These are phyloP conservation scores for Candida silvicultrix DNA, from an alignment of 805 yeast genomes.

Conservation along the genomic window DNA sequence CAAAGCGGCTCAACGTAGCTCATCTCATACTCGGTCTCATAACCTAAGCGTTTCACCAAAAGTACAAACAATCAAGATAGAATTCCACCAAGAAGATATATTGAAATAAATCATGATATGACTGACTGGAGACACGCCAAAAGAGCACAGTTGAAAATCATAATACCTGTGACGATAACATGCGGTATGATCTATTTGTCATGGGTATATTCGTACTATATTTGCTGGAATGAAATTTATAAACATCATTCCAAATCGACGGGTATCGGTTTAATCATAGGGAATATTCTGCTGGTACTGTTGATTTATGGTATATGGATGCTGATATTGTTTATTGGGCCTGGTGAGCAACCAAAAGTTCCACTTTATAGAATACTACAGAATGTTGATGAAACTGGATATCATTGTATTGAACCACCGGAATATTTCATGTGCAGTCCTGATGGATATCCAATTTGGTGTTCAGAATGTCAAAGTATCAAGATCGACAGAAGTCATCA, in stretches of 20 bases:
- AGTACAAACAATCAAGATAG: no score
- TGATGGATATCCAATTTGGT: slow-evolving; percentile 74
- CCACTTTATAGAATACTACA: slow-evolving; percentile 29
- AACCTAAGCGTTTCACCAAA: background rate
- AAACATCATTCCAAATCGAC: slow-evolving; percentile 20
- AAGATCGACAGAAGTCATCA: slow-evolving; percentile 71
- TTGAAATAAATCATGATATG: background rate
- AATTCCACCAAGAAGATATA: no score
- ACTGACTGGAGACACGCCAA: background rate
- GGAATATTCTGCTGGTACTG: slow-evolving; percentile 22
- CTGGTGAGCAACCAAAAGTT: slow-evolving; percentile 42
- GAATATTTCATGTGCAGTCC: slow-evolving; percentile 58
- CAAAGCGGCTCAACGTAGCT: no score
- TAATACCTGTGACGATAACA: slow-evolving; percentile 8
- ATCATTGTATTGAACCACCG: slow-evolving; percentile 39
- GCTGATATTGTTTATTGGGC: slow-evolving; percentile 42
- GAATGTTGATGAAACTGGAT: slow-evolving; percentile 17
- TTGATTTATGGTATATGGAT: slow-evolving; percentile 36
- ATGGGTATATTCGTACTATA: slow-evolving; percentile 19
- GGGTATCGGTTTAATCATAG: slow-evolving; percentile 27
- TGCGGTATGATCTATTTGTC: slow-evolving; percentile 13
- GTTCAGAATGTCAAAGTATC: slow-evolving; percentile 57
- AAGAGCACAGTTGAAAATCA: background rate
- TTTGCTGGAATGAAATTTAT: slow-evolving; percentile 24
- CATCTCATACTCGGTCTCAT: no score